Conservation (phyloP, 192 early-diverging fungal species). For the Backusella morwellensis region DNA sequence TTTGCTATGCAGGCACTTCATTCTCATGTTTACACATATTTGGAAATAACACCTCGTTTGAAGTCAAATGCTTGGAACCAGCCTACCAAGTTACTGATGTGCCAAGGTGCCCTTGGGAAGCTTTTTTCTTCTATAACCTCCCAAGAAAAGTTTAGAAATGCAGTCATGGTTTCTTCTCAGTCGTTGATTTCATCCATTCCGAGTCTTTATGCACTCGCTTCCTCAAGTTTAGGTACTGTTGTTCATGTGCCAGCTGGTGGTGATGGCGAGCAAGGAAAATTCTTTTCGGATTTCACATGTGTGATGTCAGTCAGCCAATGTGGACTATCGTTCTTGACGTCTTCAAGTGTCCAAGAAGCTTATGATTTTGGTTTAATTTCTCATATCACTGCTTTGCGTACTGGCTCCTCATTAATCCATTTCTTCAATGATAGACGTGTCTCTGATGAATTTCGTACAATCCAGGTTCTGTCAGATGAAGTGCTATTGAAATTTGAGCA, state of each 20-base stretch:
- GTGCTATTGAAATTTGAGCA: not conserved
- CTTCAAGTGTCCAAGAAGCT: constrained; percentile 70
- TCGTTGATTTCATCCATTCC: constrained; percentile 47
- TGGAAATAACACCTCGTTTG: not conserved
- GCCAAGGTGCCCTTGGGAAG: constrained; percentile 30
- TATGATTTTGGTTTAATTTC: constrained; percentile 79
- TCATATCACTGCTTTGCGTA: constrained; percentile 61
- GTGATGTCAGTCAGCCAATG: constrained; percentile 71
- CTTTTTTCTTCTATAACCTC: constrained; percentile 8
- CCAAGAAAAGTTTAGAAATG: constrained; percentile 5
- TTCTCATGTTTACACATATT: not conserved
- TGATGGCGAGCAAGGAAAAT: constrained; percentile 1
- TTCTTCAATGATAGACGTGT: constrained; percentile 47
- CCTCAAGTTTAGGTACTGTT: constrained; percentile 41
- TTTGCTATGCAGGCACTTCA: not conserved
- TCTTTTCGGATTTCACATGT: constrained; percentile 42
- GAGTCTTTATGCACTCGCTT: constrained; percentile 47
- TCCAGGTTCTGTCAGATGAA: constrained; percentile 26
- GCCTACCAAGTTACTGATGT: constrained; percentile 7
- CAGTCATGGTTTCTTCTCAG: constrained; percentile 21
- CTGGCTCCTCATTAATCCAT: constrained; percentile 52
- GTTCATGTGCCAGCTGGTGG: constrained; percentile 49
- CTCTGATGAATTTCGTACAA: constrained; percentile 26
- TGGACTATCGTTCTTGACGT: constrained; percentile 75
- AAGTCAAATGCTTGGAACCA: not conserved